phyloP scores from a whole-genome alignment of 345 rosid species.

The Melastoma malabathricum region DNA sequence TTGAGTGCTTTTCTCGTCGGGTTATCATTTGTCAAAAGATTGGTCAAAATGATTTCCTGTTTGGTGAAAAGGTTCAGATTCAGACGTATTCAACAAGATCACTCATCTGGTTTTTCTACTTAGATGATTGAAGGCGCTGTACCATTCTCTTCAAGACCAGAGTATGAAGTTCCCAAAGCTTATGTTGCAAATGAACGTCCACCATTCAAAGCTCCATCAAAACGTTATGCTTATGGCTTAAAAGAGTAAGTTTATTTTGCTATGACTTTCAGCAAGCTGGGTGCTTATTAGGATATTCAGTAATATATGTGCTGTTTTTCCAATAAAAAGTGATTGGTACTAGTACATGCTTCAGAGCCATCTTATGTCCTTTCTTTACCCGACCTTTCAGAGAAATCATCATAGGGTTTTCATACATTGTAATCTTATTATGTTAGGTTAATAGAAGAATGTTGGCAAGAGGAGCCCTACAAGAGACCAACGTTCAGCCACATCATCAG shows the following conservation, averaged over 20 bases:
- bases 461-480: slow-evolving; percentile 55
- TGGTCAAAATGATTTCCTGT: background rate
- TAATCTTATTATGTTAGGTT: slow-evolving; percentile 20
- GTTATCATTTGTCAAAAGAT: too few relatives aligned
- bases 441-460: slow-evolving; percentile 64
- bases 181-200: slow-evolving; percentile 59
- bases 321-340: too few relatives aligned
- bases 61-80: background rate
- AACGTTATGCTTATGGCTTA: slow-evolving; percentile 43
- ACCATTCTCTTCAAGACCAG: slow-evolving; percentile 48
- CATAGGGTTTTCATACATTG: too few relatives aligned
- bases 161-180: slow-evolving; percentile 60
- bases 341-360: too few relatives aligned
- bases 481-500: slow-evolving; percentile 46
- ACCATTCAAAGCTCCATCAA: slow-evolving; percentile 50
- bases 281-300: too few relatives aligned
- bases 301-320: too few relatives aligned
- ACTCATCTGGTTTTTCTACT: background rate
- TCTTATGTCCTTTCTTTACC: too few relatives aligned
- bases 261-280: too few relatives aligned
- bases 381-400: too few relatives aligned
- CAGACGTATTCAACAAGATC: background rate
- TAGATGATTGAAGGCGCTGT: slow-evolving; percentile 81
- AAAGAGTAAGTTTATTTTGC: slow-evolving; percentile 33
- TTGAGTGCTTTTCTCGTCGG: too few relatives aligned